These are phyloP conservation scores for Marasmius oreades DNA, from an alignment of 1,284 basidiomycete genomes.

Conservation along the genomic window DNA sequence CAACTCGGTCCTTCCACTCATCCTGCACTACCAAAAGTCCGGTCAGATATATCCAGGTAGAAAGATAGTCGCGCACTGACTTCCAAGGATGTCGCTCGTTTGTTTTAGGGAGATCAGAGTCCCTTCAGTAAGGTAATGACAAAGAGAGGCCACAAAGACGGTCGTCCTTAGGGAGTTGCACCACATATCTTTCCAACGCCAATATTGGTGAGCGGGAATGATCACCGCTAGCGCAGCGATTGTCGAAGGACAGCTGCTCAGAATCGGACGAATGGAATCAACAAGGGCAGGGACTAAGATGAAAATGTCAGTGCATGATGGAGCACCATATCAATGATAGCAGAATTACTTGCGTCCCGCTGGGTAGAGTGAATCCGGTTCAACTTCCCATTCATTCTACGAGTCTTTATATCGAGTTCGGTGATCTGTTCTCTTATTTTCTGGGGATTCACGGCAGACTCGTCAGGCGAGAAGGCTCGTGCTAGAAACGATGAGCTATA, in stretches of 20 bases:
- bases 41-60: slow-evolving; percentile 10
- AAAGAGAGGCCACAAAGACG: slow-evolving; percentile 63
- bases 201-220: slow-evolving; percentile 70
- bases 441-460: slow-evolving; percentile 41
- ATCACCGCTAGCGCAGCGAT: slow-evolving; percentile 48
- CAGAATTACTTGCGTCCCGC: slow-evolving; percentile 47
- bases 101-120: slow-evolving; percentile 56
- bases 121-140: slow-evolving; percentile 61
- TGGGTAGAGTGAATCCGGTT: slow-evolving; percentile 77
- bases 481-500: slow-evolving; percentile 21
- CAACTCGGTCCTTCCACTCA: slow-evolving; percentile 67
- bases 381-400: slow-evolving; percentile 60
- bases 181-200: slow-evolving; percentile 84
- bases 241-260: slow-evolving; percentile 51
- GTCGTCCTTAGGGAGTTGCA: slow-evolving; percentile 58
- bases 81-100: slow-evolving; percentile 55
- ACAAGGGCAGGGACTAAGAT: slow-evolving; percentile 56
- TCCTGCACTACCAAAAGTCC: slow-evolving; percentile 50
- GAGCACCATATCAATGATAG: slow-evolving; percentile 1
- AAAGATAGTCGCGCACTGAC: slow-evolving; percentile 39
- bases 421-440: slow-evolving; percentile 74
- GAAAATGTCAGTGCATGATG: background rate
- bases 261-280: slow-evolving; percentile 48
- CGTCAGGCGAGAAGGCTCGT: background rate
- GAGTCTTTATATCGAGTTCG: slow-evolving; percentile 69